These are phyloP conservation scores for Tylopilus balloui DNA, from an alignment of 768 basidiomycete species.

Conservation along the genomic window DNA sequence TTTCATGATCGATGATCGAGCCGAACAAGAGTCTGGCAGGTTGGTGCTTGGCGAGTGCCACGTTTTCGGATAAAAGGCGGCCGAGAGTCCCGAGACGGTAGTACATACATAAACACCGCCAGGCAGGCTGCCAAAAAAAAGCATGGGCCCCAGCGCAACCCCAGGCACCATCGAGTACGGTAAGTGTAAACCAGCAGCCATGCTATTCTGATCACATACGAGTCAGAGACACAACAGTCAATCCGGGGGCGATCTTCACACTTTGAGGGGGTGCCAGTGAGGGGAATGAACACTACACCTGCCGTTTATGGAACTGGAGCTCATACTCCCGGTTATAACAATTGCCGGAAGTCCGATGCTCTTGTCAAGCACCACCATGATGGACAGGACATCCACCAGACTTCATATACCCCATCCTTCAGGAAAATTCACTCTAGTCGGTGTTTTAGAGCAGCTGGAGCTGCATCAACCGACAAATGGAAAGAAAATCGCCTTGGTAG, in stretches of 20 bases:
- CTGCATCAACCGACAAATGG: conserved; percentile 49
- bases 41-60: too few relatives aligned
- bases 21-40: neutral
- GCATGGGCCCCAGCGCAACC: neutral
- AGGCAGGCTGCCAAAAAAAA: neutral
- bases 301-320: conserved; percentile 21
- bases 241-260: too few relatives aligned
- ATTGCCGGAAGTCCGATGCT: neutral
- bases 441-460: conserved; percentile 58
- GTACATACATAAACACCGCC: neutral
- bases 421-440: conserved; percentile 47
- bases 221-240: too few relatives aligned
- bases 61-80: neutral
- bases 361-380: conserved; percentile 17
- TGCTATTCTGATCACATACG: neutral
- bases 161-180: neutral
- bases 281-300: conserved; percentile 21
- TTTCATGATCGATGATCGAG: conserved; percentile 15
- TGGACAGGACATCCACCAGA: conserved; percentile 41
- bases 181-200: neutral
- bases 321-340: neutral
- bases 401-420: conserved; percentile 48
- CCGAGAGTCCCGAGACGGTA: too few relatives aligned
- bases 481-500: conserved; percentile 60
- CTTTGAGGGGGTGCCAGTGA: neutral